Evolutionary conservation across 345 rosid genomes (phyloP), one percentile per base, ranked within the genome.

Genomic region (Linum lewisii): DNA sequence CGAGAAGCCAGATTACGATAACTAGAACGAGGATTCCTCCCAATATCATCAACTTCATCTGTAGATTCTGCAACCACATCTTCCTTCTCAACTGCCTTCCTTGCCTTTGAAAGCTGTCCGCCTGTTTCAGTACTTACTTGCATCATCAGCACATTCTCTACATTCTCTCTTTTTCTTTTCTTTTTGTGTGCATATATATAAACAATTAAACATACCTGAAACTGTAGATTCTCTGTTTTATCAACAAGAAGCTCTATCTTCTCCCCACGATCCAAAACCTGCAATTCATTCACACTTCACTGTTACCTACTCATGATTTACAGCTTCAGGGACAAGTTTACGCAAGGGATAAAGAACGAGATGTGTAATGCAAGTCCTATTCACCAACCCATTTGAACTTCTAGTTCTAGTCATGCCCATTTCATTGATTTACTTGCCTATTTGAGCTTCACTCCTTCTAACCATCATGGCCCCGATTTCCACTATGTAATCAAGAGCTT

Each of bases 251-350:
- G 95, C 69, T 94, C 97, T 45, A 94, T 85, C 75, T 69, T 94
- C 79, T 90, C 99, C 60, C 97, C 97, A 50, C 92, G 92, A 74
- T 87, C 96, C 79, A 94, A 75, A 62, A 94, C 99, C 99, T 90
- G 73, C 61, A 72, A 60, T 23, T 38, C 21, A 55, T 10, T n/a
- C 26, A 22, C 9, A 60, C n/a, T 18, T 53, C 38, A 42, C 19
- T 44, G 2, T 36, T 7, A 15, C 5, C 19, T 56, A 55, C 18
- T 42, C 10, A 11, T 34, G n/a, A n/a, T n/a, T n/a, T n/a, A n/a
- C n/a, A n/a, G n/a, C n/a, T n/a, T n/a, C n/a, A n/a, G n/a, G n/a
- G n/a, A n/a, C n/a, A n/a, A n/a, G n/a, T n/a, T n/a, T n/a, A n/a
- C n/a, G n/a, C n/a, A n/a, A n/a, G n/a, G n/a, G n/a, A n/a, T n/a